A percentile compares a stretch with the other conserved stretches of the same genome.
Evolutionary conservation across 768 basidiomycete genomes (phyloP).

Genomic region (Lyophyllum semitale): DNA sequence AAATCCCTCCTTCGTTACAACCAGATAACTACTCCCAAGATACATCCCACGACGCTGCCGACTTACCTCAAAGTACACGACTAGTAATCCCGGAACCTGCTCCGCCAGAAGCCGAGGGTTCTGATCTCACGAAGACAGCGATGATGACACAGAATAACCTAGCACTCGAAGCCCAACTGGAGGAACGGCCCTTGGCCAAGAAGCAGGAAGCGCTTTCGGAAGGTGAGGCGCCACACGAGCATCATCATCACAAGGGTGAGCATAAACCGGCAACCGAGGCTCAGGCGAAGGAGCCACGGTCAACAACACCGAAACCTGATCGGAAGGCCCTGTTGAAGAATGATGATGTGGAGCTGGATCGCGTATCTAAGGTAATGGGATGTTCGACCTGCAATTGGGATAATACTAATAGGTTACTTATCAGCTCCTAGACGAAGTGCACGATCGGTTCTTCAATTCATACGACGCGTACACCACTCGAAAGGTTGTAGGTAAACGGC

Average conservation of each 20-base stretch:
- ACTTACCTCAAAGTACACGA: conserved; percentile 16
- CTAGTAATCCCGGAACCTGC: conserved; percentile 19
- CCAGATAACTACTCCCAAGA: not conserved
- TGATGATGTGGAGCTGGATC: conserved; percentile 78
- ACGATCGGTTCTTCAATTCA: conserved; percentile 71
- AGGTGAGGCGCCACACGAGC: conserved; percentile 31
- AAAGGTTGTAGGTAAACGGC: conserved; percentile 27
- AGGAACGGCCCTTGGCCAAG: conserved; percentile 85
- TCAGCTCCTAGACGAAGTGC: conserved; percentile 83
- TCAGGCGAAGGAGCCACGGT: conserved; percentile 17
- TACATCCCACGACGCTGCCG: not conserved
- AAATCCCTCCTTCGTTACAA: not conserved
- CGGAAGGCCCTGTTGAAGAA: conserved; percentile 84
- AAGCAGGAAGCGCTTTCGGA: conserved; percentile 79
- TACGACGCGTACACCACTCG: conserved; percentile 51
- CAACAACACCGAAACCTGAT: conserved; percentile 35
- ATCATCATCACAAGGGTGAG: conserved; percentile 19
- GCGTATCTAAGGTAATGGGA: conserved; percentile 69
- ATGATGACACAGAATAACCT: conserved; percentile 72
- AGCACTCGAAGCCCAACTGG: conserved; percentile 81
- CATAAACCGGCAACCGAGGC: conserved; percentile 15
- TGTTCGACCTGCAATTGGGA: not conserved
- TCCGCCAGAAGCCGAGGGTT: conserved; percentile 43
- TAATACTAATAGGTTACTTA: not conserved
- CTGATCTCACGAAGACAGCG: conserved; percentile 49